A percentile compares a stretch with the other conserved stretches of the same genome.
Evolutionary conservation across 768 basidiomycete species (phyloP).

Genomic region (Termitomyces sp.): DNA sequence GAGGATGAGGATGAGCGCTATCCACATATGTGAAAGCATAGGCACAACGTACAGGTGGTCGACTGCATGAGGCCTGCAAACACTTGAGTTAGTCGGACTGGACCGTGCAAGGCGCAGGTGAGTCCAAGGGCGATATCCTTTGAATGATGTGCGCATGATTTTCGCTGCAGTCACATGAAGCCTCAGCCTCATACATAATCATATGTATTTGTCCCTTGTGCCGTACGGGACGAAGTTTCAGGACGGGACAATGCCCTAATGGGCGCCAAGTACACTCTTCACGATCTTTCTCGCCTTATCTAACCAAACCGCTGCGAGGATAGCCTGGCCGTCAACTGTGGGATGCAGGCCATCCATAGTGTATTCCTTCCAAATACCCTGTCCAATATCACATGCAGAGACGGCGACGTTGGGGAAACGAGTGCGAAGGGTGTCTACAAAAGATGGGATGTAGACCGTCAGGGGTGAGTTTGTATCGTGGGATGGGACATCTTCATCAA

Average conservation of each 20-base stretch:
- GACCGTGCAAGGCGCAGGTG: no score
- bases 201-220: neutral
- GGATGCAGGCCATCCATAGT: conserved; percentile 13
- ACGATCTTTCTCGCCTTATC: neutral
- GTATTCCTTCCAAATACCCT: neutral
- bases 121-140: no score
- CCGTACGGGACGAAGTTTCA: neutral
- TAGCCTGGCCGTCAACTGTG: conserved; percentile 3
- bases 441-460: neutral
- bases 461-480: neutral
- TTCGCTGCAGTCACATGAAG: neutral
- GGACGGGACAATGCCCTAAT: neutral
- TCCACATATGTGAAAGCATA: no score
- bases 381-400: neutral
- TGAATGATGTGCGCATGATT: neutral
- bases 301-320: conserved; percentile 5
- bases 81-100: no score
- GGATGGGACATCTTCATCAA: neutral
- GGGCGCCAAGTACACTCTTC: neutral
- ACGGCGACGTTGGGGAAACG: neutral
- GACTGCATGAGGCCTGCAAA: no score
- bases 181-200: neutral
- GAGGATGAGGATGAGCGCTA: no score
- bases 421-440: neutral
- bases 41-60: no score